Evolutionary conservation across 2,329 filamentous ascomycete genomes (phyloP).

Genomic region (Grosmannia serpens): DNA sequence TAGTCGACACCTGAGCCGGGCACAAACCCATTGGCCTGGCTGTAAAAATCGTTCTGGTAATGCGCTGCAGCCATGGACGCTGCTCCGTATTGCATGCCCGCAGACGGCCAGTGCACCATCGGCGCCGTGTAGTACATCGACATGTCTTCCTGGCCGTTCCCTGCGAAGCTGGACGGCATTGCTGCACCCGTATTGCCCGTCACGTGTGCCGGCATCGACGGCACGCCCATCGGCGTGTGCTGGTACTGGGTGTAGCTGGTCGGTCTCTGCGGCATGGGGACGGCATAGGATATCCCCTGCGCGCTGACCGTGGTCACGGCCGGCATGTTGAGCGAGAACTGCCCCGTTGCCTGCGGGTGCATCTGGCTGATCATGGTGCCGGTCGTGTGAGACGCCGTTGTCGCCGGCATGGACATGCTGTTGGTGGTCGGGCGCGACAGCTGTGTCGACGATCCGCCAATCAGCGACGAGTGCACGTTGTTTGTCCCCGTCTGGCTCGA

Average conservation of each 20-base stretch:
- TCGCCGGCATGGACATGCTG: conserved; percentile 3
- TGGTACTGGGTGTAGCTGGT: not conserved
- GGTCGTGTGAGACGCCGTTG: not conserved
- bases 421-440: not conserved
- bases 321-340: conserved; percentile 3
- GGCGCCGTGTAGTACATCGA: not conserved
- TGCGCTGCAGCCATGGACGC: not conserved
- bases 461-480: conserved; percentile 4
- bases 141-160: conserved; percentile 3
- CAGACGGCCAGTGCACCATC: not conserved
- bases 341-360: not conserved
- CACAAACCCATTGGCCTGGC: not conserved
- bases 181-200: not conserved
- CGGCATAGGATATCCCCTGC: not conserved
- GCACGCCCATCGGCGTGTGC: not conserved
- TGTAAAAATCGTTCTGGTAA: not conserved
- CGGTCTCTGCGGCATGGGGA: conserved; percentile 1
- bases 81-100: not conserved
- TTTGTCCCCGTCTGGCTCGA: conserved; percentile 10
- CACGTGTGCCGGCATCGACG: not conserved
- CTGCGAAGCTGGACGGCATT: not conserved
- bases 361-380: not conserved
- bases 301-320: not conserved
- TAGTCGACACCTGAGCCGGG: not conserved
- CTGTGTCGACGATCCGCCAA: conserved; percentile 10